Conservation (phyloP, 176 grass and related monocot species). For the Musa beccarii region DNA sequence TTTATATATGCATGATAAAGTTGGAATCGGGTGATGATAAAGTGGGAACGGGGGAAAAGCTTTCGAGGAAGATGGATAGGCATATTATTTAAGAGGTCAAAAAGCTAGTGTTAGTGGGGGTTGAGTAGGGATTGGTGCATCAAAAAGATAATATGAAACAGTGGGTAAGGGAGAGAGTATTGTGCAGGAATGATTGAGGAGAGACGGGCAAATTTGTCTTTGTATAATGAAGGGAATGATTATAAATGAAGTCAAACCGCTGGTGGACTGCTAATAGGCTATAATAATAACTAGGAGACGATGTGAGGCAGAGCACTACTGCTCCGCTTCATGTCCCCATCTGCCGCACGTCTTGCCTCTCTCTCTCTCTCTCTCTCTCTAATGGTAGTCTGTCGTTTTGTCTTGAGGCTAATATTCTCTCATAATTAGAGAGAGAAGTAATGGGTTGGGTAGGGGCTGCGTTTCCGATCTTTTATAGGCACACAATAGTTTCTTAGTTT, state of each 20-base stretch:
- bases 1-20: no score
- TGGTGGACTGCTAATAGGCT: no score
- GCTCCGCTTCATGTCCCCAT: background rate
- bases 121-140: conserved; percentile 1
- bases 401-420: background rate
- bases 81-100: background rate
- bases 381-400: background rate
- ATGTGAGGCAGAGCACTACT: background rate
- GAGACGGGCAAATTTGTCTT: background rate
- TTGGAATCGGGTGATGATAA: background rate
- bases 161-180: background rate
- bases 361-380: no score
- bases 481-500: no score
- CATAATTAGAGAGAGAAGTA: background rate
- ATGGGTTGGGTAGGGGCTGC: background rate
- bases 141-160: background rate
- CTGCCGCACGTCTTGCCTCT: background rate
- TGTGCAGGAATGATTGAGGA: background rate
- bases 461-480: background rate
- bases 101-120: background rate
- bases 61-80: background rate
- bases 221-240: background rate
- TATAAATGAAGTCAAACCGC: background rate
- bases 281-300: no score
- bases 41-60: background rate